Conservation (phyloP, 2,329 filamentous ascomycete species). For the Amauroascus verrucosus region DNA sequence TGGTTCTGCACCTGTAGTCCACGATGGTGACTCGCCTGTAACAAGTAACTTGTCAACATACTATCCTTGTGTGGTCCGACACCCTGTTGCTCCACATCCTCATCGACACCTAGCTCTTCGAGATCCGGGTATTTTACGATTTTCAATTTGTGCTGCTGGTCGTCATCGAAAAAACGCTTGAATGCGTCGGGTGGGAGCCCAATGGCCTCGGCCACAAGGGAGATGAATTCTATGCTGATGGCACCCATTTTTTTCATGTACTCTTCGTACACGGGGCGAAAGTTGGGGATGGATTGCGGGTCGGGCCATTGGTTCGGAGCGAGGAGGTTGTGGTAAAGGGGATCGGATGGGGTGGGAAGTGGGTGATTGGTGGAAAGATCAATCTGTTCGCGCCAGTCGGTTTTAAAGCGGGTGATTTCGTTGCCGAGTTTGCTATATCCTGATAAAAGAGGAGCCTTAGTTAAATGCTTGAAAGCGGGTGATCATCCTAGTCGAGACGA, state of each 20-base stretch:
- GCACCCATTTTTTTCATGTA: conserved; percentile 68
- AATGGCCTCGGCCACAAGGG: conserved; percentile 75
- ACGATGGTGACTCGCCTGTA: conserved; percentile 65
- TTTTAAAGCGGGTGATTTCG: conserved; percentile 59
- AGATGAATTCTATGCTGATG: conserved; percentile 64
- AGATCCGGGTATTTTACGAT: conserved; percentile 77
- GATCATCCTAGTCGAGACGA: not conserved
- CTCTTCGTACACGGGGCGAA: conserved; percentile 57
- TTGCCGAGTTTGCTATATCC: conserved; percentile 41
- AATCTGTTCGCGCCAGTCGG: conserved; percentile 77
- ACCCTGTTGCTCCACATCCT: conserved; percentile 41
- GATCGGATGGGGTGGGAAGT: conserved; percentile 51
- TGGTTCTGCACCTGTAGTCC: conserved; percentile 79
- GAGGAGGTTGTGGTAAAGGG: conserved; percentile 63
- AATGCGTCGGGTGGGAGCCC: conserved; percentile 60
- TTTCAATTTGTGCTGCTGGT: conserved; percentile 76
- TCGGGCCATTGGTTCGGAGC: conserved; percentile 74
- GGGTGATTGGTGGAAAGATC: conserved; percentile 74
- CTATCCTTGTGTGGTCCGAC: conserved; percentile 76
- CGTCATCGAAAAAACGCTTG: conserved; percentile 61
- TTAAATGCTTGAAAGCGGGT: not conserved
- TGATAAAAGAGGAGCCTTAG: not conserved
- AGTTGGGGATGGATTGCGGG: conserved; percentile 50
- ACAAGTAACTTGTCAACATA: conserved; percentile 71
- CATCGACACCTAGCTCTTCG: conserved; percentile 45